Evolutionary conservation across 306 rosid genomes (phyloP), one percentile per base, ranked within the genome.

Genomic region (Carpinus fangiana): DNA sequence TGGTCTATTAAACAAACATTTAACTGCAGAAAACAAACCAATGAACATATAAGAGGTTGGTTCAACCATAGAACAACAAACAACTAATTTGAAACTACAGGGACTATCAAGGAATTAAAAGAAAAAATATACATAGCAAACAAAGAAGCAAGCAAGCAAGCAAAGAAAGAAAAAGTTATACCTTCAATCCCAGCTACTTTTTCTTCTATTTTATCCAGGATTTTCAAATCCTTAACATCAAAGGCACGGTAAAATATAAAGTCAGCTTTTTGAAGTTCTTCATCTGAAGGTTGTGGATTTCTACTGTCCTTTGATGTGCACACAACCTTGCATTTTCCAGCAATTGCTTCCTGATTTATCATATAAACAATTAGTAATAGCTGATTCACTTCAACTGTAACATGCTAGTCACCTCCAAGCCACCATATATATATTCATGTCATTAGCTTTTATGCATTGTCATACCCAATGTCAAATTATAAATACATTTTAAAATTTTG

Each of bases 251-350:
- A 59, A 81, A 90, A 95, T 61, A 93, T 84, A 81, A 79, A 93
- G 54, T 95, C 98, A 10, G 99, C 98, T 78, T 34, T 77, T 55
- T 78, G 77, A 73, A 90, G 73, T 28, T 79, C 92, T 84, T 87
- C 84, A 36, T 80, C 83, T 20, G 87, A 80, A 53, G 92, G 94
- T 65, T 76, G 95, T 17, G 78, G 83, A 78, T 93, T 93, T 83
- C 91, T 87, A 50, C 50, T 72, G 75, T 91, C 96, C 79, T 85
- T 89, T 43, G 92, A 86, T 73, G 83, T 78, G 86, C 96, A 95
- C 70, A 91, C 46, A 80, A 95, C 86, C 60, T 87, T 83, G 87
- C 98, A 95, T 89, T 91, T 95, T 17, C 99, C 98, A 83, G 89
- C 86, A 88, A 95, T 86, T 65, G 90, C 91, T 91, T 95, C 99